Evolutionary conservation across 2,329 filamentous ascomycete genomes (phyloP), one percentile per base, ranked within the genome.

Genomic region (Phaeosphaeria sp.): DNA sequence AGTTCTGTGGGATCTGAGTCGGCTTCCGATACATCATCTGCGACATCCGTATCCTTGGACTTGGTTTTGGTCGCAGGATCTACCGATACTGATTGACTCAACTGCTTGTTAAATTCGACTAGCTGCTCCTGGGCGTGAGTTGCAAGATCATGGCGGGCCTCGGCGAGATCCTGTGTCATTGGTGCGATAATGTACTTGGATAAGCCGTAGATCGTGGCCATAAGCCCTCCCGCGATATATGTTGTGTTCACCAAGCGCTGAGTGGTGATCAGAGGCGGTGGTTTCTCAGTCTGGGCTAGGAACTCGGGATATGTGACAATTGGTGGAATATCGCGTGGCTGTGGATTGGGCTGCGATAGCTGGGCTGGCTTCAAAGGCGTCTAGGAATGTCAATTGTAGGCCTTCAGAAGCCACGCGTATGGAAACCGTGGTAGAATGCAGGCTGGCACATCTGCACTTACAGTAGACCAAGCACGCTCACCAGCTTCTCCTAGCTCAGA

Each of bases 1-100:
- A 93, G 85, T 75, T 94, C 91, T 0, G 89, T 88, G 0, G 91
- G 91, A 63, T 89, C 87, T 13, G 84, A 86, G 66, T 83, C 83
- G 15, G 68, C 69, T 44, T 85, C 83, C 18, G 80, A 80, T n/a
- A 76, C 68, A 41, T 79, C 76, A 25, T 78, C 77, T 17, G 73
- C 72, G 1, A 75, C 63, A 30, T 66, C 71, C 52, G 56, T 58
- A 6, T 62, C 69, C 20, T 62, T 53, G 10, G 30, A 17, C 62
- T 69, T 78, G 53, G 57, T 66, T 59, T 68, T 75, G 55, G 54
- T 69, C 52, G 62, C 62, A 5, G 89, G 88, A 1, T 90, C 80
- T 46, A 85, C 83, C 25, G 89, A 90, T 3, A 90, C 89, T 77
- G 85, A 46, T 68, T 78, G 78, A 81, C 84, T 80, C 15, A 89